Conservation (phyloP, 805 yeast species). For the Hagleromyces aurorensis region DNA sequence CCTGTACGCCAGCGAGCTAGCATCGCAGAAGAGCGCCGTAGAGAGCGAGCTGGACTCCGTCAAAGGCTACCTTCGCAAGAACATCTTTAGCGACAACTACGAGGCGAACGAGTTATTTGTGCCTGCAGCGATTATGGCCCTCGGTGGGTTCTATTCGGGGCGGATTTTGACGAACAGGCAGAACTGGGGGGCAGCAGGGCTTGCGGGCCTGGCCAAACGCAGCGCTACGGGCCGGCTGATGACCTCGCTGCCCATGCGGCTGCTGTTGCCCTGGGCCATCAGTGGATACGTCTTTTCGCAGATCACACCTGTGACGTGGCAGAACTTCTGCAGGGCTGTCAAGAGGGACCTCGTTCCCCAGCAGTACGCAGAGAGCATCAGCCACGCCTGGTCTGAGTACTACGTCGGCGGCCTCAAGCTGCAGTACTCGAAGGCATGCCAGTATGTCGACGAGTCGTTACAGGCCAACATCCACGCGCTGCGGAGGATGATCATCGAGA, state of each 20-base stretch:
- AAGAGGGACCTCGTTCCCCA: conserved; percentile 17
- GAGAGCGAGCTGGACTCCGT: conserved; percentile 8
- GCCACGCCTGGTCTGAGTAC: conserved; percentile 8
- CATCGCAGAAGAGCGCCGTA: conserved; percentile 14
- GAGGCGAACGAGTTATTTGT: conserved; percentile 21
- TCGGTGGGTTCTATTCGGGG: conserved; percentile 25
- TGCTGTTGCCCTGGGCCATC: conserved; percentile 20
- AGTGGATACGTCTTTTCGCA: conserved; percentile 17
- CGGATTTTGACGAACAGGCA: conserved; percentile 20
- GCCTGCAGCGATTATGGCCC: conserved; percentile 21
- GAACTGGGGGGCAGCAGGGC: conserved; percentile 20
- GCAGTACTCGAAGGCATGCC: conserved; percentile 2
- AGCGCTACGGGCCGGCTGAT: conserved; percentile 10
- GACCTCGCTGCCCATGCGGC: conserved; percentile 22
- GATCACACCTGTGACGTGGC: conserved; percentile 23
- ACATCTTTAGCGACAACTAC: conserved; percentile 16
- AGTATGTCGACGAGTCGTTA: conserved; percentile 7
- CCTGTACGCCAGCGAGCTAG: conserved; percentile 13
- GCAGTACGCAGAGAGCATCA: conserved; percentile 8
- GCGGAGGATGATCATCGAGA: conserved; percentile 6
- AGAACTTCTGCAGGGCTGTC: conserved; percentile 10
- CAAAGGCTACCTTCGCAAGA: conserved; percentile 11
- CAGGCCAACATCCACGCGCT: conserved; percentile 23
- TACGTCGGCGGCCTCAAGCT: conserved; percentile 9
- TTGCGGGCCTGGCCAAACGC: conserved; percentile 7